Evolutionary conservation across 1,284 basidiomycete species (phyloP).

Genomic region (Exobasidium rhododendri): DNA sequence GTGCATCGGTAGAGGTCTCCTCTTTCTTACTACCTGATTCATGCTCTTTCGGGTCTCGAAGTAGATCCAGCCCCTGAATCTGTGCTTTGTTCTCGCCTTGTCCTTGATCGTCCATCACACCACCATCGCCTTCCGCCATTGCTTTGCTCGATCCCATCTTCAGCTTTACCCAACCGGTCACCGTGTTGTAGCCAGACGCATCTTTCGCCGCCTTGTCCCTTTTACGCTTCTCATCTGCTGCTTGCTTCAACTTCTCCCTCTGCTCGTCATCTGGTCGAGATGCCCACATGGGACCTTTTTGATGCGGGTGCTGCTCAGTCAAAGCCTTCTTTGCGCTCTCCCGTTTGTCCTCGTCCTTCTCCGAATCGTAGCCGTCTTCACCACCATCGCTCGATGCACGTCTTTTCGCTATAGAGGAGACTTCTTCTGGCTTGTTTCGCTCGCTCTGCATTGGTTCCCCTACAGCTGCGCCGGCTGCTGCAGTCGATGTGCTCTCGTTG

Average conservation of each 20-base stretch:
- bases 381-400: not conserved
- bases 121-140: not conserved
- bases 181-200: not conserved
- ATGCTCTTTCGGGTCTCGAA: constrained; percentile 3
- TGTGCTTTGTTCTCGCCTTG: constrained; percentile 1
- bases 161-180: not conserved
- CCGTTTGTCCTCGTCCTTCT: constrained; percentile 10
- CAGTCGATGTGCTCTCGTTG: not conserved
- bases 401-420: not conserved
- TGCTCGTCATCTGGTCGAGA: constrained; percentile 38
- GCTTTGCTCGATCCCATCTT: constrained; percentile 5
- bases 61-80: constrained; percentile 1
- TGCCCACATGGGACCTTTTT: constrained; percentile 40
- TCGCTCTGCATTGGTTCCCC: constrained; percentile 2
- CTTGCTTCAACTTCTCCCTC: constrained; percentile 35
- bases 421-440: constrained; percentile 6
- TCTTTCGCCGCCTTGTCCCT: constrained; percentile 5
- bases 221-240: constrained; percentile 24
- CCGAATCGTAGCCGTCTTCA: constrained; percentile 1
- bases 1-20: not conserved
- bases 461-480: not conserved
- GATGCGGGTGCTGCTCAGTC: constrained; percentile 19
- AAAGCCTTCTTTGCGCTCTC: not conserved
- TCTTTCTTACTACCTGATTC: not conserved
- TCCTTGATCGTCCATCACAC: not conserved